Evolutionary conservation across 2,329 filamentous ascomycete species (phyloP), one percentile per base, ranked within the genome.

Genomic region (Stachybotrys chlorohalonatus): DNA sequence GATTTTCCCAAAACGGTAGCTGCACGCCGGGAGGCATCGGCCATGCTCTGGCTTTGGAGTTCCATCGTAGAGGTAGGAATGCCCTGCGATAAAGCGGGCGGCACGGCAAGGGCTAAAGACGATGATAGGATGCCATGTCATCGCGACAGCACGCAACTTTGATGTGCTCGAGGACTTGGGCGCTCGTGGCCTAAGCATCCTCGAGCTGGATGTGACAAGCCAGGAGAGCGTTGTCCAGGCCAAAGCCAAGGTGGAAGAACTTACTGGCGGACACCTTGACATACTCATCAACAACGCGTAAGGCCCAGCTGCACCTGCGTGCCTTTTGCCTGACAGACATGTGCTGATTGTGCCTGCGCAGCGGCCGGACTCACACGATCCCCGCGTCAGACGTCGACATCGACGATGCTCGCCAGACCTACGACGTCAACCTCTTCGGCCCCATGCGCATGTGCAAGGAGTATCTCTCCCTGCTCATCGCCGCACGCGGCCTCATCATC

Each of bases 271-370:
- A 13, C 76, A 69, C 50, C 74, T 84, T 6, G 80, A 84, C 58
- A 75, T 83, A 49, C 76, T 84, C 16, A 73, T 84, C 51, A 84
- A 83, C 67, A 84, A 84, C 57, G 80, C 81, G 78, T 82, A 58
- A 57, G 73, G 62, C 3, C 1, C 48, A 5, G 39, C 30, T 48
- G 15, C 2, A 9, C 15, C 8, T 13, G 13, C 39, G 49, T 51
- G 16, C 32, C 24, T 36, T n/a, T 3, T 47, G 32, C 31, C 51
- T 39, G n/a, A 32, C 32, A 9, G 16, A 9, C 3, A 17, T 13
- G 13, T 42, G 36, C 36, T 42, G 36, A 42, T 5, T 42, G 36
- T 9, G 13, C 13, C 36, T 9, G 8, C 9, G 36, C 57, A 81
- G 78, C 46, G 79, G 79, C 54, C 73, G 75, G 54, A 76, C 75